Evolutionary conservation across 768 basidiomycete genomes (phyloP).

Genomic region (Pulveroboletus sp.): DNA sequence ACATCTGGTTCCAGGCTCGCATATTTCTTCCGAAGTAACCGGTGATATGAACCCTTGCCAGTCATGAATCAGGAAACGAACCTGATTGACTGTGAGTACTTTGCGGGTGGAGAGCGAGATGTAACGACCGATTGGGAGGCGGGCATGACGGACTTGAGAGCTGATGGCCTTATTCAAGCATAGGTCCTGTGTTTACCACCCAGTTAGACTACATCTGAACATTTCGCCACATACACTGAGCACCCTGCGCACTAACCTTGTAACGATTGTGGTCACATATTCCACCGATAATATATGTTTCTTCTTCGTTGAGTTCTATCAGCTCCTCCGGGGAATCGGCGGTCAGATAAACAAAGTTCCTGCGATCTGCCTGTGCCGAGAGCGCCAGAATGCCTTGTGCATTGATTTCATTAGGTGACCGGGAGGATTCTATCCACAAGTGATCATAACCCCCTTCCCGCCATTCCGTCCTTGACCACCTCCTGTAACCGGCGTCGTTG

Average conservation of each 20-base stretch:
- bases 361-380: slow-evolving; percentile 30
- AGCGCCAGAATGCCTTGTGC: neutral
- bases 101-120: slow-evolving; percentile 85
- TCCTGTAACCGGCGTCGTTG: slow-evolving; percentile 62
- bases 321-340: slow-evolving; percentile 90
- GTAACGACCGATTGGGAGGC: slow-evolving; percentile 92
- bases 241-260: slow-evolving; percentile 51
- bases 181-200: slow-evolving; percentile 55
- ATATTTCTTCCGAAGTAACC: slow-evolving; percentile 1
- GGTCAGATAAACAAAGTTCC: slow-evolving; percentile 83
- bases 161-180: slow-evolving; percentile 82
- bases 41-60: neutral
- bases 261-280: slow-evolving; percentile 95
- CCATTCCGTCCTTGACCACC: slow-evolving; percentile 85
- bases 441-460: slow-evolving; percentile 70
- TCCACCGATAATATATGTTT: slow-evolving; percentile 93
- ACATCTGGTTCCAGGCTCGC: slow-evolving; percentile 1
- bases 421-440: slow-evolving; percentile 48
- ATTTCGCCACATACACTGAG: slow-evolving; percentile 1
- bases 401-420: neutral
- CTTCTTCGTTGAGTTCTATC: slow-evolving; percentile 72
- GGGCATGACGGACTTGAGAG: slow-evolving; percentile 75
- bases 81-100: slow-evolving; percentile 95
- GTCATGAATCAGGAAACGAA: slow-evolving; percentile 19
- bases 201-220: too few relatives aligned